Evolutionary conservation across 345 rosid genomes (phyloP).

Genomic region (Heritiera littoralis): DNA sequence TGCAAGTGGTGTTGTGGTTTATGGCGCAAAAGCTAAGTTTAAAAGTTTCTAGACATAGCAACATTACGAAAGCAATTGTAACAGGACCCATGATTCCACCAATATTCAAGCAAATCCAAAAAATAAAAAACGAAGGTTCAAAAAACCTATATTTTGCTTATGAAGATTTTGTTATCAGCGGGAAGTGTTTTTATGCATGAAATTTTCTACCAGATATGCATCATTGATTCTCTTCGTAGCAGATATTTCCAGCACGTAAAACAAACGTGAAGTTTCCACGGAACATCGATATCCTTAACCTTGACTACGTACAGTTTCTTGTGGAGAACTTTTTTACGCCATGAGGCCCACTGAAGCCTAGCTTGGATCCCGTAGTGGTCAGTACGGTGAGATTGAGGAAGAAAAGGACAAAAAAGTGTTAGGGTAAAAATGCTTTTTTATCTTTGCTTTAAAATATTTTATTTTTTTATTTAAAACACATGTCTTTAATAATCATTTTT

Average conservation of each 20-base stretch:
- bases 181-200: no score
- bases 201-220: neutral
- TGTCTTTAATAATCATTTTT: no score
- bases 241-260: neutral
- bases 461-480: no score
- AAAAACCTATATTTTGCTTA: neutral
- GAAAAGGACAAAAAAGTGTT: no score
- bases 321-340: neutral
- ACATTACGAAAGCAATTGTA: neutral
- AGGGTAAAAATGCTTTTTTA: no score
- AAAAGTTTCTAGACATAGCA: neutral
- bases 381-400: no score
- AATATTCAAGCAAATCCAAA: neutral
- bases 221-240: neutral
- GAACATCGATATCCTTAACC: neutral
- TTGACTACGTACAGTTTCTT: no score
- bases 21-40: neutral
- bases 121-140: neutral
- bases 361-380: no score
- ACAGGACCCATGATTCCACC: neutral
- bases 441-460: no score
- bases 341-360: no score
- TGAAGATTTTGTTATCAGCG: neutral
- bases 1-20: neutral
- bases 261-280: neutral